A percentile compares a stretch with the other conserved stretches of the same genome.
phyloP scores from a whole-genome alignment of 192 early-diverging fungal species.

The Coemansia sp. region DNA sequence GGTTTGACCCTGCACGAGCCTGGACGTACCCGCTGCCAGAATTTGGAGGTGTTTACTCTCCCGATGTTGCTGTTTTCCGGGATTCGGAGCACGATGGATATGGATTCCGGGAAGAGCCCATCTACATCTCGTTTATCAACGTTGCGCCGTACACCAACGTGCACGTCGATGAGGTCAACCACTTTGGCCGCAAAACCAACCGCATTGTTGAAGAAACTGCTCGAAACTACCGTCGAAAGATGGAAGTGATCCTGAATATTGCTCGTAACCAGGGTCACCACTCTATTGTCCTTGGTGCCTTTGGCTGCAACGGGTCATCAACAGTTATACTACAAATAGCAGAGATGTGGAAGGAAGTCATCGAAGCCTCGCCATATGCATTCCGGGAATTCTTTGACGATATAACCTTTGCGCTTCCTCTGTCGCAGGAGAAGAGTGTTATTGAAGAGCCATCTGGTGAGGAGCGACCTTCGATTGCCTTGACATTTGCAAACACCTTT shows the following conservation, averaged over 20 bases:
- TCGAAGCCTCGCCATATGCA: slow-evolving; percentile 48
- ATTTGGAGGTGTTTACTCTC: slow-evolving; percentile 55
- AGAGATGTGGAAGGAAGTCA: slow-evolving; percentile 53
- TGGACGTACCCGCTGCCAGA: slow-evolving; percentile 53
- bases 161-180: slow-evolving; percentile 47
- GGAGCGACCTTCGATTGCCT: slow-evolving; percentile 23
- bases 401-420: slow-evolving; percentile 46
- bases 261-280: slow-evolving; percentile 53
- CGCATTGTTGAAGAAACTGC: slow-evolving; percentile 49
- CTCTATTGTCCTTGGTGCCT: slow-evolving; percentile 48
- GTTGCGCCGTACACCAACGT: slow-evolving; percentile 49
- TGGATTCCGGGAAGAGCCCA: slow-evolving; percentile 48
- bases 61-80: slow-evolving; percentile 48
- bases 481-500: slow-evolving; percentile 42
- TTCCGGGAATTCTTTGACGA: slow-evolving; percentile 56
- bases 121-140: slow-evolving; percentile 49
- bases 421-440: slow-evolving; percentile 9
- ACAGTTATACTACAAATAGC: slow-evolving; percentile 40
- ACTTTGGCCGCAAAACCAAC: slow-evolving; percentile 46
- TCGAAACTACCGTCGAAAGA: slow-evolving; percentile 48
- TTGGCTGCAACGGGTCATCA: slow-evolving; percentile 45
- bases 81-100: slow-evolving; percentile 53
- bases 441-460: slow-evolving; percentile 37
- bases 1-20: slow-evolving; percentile 40
- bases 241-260: slow-evolving; percentile 52